These are phyloP conservation scores for Heliosperma pusillum DNA, from an alignment of 148 eudicot species.

Conservation along the genomic window DNA sequence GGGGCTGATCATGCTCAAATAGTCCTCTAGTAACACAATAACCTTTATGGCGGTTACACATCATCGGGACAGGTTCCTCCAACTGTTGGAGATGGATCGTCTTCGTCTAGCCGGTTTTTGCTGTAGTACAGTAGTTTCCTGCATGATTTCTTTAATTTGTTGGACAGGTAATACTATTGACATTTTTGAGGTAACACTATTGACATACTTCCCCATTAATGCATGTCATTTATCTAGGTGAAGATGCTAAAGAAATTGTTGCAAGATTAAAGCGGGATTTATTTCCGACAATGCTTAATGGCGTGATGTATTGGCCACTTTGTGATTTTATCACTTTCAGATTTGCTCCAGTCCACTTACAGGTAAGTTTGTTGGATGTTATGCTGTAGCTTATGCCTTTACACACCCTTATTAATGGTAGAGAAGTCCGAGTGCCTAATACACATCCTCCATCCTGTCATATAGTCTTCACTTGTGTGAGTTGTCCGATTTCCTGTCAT, in stretches of 20 bases:
- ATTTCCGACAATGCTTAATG: slow-evolving; percentile 70
- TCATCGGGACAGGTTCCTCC: too few species aligned
- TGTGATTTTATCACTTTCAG: slow-evolving; percentile 90
- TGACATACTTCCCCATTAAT: background rate
- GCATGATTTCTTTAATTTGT: background rate
- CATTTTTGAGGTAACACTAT: background rate
- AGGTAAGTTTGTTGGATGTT: slow-evolving; percentile 36
- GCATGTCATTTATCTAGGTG: slow-evolving; percentile 44
- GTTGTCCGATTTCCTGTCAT: too few species aligned
- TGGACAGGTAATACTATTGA: background rate
- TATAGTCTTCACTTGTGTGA: too few species aligned
- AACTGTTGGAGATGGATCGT: too few species aligned
- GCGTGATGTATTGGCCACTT: slow-evolving; percentile 85
- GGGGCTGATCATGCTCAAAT: too few species aligned
- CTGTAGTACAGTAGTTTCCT: background rate
- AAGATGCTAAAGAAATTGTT: slow-evolving; percentile 51
- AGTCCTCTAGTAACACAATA: background rate
- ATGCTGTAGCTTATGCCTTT: background rate
- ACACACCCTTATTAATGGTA: background rate
- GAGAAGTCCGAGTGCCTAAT: too few species aligned
- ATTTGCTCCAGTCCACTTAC: slow-evolving; percentile 84
- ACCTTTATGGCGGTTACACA: background rate
- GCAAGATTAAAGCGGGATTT: slow-evolving; percentile 79
- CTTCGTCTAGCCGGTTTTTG: too few species aligned
- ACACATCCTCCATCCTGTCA: background rate